Percentiles rank a stretch among this genome's conserved stretches.
phyloP scores from a whole-genome alignment of 257 asterid species.

The Solanum pimpinellifolium region DNA sequence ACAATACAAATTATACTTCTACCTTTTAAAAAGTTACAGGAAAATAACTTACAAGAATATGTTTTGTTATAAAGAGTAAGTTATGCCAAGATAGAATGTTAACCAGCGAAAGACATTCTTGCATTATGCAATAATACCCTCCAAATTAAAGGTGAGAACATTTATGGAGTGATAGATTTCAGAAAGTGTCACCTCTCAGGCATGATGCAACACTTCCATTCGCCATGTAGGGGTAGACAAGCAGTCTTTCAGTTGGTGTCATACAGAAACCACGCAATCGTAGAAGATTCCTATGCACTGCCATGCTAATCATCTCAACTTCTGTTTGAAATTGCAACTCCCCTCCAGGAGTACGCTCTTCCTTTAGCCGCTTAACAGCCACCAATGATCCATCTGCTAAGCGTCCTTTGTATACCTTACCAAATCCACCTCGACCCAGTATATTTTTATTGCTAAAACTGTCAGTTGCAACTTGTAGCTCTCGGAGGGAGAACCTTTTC shows the following conservation, averaged over 20 bases:
- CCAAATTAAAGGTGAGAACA: neutral
- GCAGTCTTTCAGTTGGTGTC: slow-evolving; percentile 46
- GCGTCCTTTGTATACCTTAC: slow-evolving; percentile 47
- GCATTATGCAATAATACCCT: neutral
- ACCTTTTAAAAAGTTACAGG: neutral
- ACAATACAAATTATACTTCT: neutral
- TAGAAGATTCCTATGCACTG: slow-evolving; percentile 44
- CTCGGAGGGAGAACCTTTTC: slow-evolving; percentile 38
- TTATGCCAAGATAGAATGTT: neutral
- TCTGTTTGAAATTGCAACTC: slow-evolving; percentile 51
- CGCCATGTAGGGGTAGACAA: slow-evolving; percentile 49
- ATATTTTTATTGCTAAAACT: slow-evolving; percentile 42
- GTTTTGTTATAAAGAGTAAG: neutral
- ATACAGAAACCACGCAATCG: slow-evolving; percentile 43
- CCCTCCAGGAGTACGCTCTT: slow-evolving; percentile 53
- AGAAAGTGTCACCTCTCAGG: slow-evolving; percentile 25
- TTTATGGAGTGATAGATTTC: neutral
- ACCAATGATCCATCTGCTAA: slow-evolving; percentile 43
- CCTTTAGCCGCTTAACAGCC: slow-evolving; percentile 44
- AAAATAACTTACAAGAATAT: neutral
- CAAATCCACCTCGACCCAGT: slow-evolving; percentile 49
- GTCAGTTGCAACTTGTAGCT: slow-evolving; percentile 47
- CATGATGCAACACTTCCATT: slow-evolving; percentile 54
- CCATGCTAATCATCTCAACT: slow-evolving; percentile 55
- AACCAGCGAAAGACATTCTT: neutral